Base-by-base conservation (phyloP, 1,284 basidiomycete species). In the Leccinum brunneo-olivaceum region DNA sequence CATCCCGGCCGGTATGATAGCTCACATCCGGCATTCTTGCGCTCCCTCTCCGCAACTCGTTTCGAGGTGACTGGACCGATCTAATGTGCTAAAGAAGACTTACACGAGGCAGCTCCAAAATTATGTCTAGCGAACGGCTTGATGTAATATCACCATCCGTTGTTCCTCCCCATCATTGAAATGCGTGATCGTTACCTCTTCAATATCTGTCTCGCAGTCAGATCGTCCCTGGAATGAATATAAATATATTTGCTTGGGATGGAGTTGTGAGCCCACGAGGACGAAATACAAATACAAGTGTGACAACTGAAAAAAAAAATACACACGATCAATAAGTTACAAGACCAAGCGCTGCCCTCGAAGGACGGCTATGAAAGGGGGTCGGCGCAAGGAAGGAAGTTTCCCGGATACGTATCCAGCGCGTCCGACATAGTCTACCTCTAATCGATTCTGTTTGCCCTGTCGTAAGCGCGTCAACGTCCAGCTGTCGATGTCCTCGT, bases 301-400 rank as follows among this genome's bases (percentile, higher is more conserved):
- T 39, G 32, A 34, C 19, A 36, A 34, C 34, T 42, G 43, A 36
- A 38, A 49, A 33, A 36, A 38, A 49, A 33, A 30, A 62, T 61
- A 61, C 61, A 55, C 45, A 64, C 47, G 48, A 50, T 49, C 12
- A 14, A 63, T 51, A 52, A 62, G 47, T 65, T 62, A 65, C 48
- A 47, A 45, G 43, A 52, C 43, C 20, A 48, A 44, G 51, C 55
- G 65, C 43, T 62, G 51, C 47, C 54, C 58, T 48, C 68, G 57
- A 34, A 86, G 65, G 44, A 86, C 69, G 33, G 70, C 79, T 52
- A 84, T 72, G 63, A 81, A 87, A 1, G 84, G 84, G 29, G 84
- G 83, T 34, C 66, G 66, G 25, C 69, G 70, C 34, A 61, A 59
- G 39, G 62, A 53, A 21, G 71, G 66, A 8, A 67, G 50, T 52